Evolutionary conservation across 176 grass and related monocot genomes (phyloP).

Genomic region (Musa beccarii): DNA sequence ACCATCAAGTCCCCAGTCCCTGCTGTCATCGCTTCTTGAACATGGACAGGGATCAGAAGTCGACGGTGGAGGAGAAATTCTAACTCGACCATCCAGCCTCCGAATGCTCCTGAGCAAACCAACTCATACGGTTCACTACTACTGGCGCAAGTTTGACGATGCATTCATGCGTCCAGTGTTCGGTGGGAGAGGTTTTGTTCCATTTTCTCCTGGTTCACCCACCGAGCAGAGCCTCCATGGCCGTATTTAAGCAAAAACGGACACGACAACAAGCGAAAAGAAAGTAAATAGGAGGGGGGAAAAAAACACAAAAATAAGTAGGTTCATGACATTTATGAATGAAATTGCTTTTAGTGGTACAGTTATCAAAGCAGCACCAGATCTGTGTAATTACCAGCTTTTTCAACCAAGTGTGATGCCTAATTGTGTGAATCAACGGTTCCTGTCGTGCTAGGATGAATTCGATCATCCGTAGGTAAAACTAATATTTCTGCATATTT

Average conservation of each 20-base stretch:
- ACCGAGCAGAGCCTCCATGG: constrained; percentile 41
- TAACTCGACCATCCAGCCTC: constrained; percentile 60
- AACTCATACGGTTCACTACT: constrained; percentile 79
- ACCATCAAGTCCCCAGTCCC: constrained; percentile 54
- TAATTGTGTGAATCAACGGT: too few species aligned
- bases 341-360: too few species aligned
- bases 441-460: too few species aligned
- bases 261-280: neutral
- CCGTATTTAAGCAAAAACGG: neutral
- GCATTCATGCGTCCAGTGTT: constrained; percentile 92
- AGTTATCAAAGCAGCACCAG: too few species aligned
- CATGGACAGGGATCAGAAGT: constrained; percentile 40
- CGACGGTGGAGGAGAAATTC: constrained; percentile 25
- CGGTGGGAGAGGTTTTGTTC: constrained; percentile 77
- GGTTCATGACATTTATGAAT: too few species aligned
- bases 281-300: neutral
- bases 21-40: constrained; percentile 50
- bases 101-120: constrained; percentile 91
- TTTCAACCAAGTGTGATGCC: too few species aligned
- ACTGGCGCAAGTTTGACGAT: constrained; percentile 95
- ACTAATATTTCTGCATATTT: too few species aligned
- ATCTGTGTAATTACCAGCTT: too few species aligned
- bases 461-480: too few species aligned
- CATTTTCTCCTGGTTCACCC: constrained; percentile 58
- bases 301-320: too few species aligned